Base-by-base conservation (phyloP, 2,329 filamentous ascomycete species). In the Fusarium sp. region DNA sequence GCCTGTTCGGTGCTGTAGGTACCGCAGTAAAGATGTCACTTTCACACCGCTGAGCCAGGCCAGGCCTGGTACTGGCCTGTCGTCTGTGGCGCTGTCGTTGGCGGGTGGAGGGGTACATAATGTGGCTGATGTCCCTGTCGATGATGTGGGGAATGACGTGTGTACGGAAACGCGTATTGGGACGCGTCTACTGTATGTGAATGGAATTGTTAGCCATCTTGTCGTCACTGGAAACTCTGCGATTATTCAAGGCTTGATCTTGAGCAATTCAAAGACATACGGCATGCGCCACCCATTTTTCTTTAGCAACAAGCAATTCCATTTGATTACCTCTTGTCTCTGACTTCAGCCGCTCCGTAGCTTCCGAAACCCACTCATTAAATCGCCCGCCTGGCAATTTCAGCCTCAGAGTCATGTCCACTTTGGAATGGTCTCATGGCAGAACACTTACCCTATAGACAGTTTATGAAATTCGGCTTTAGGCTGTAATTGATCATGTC, bases 121-220 rank as follows among this genome's bases (percentile, higher is more conserved):
- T 47, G 67, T 70, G 67, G 67, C 67, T 70, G 54, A 18, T 70
- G 67, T 31, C 41, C 12, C 12, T 34, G 20, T 28, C n/a, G 26
- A 58, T 49, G 33, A 53, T 53, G 66, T 69, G 53, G 62, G 45
- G 67, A 56, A 69, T 70, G 67, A 70, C 67, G 67, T 70, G 67
- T 53, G 67, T 33, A 20, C 38, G 42, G 23, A 67, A 64, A 67
- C 67, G 67, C 67, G 67, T 70, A 60, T 18, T 23, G n/a, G 55
- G 44, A 63, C 66, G 66, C 67, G 67, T 68, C 10, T 67, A 20
- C 30, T 30, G 30, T 30, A 11, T 50, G 36, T 20, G 37, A 28
- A 16, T 18, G 23, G 15, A 45, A 23, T 23, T 51, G 16, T 31
- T 5, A 20, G n/a, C n/a, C n/a, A 45, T 31, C 9, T 45, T 45